phyloP scores from a whole-genome alignment of 2,329 filamentous ascomycete species.

The Pseudopyrenochaeta lycopersici region DNA sequence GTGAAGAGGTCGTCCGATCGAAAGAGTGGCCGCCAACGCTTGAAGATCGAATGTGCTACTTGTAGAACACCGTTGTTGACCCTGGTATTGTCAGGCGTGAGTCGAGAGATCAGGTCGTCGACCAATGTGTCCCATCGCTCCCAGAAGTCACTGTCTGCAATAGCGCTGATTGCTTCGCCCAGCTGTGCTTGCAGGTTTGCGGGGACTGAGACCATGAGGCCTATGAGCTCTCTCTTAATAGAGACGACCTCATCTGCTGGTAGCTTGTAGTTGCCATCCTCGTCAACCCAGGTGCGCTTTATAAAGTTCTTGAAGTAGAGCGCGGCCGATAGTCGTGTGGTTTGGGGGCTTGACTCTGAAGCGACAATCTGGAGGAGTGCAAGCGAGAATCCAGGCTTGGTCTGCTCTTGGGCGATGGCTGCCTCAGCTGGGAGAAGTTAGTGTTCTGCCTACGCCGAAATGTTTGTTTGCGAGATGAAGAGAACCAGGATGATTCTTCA shows the following conservation, averaged over 20 bases:
- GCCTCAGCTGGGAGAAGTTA: constrained; percentile 72
- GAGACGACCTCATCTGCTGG: constrained; percentile 81
- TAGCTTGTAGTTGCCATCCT: constrained; percentile 93
- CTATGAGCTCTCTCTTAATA: constrained; percentile 95
- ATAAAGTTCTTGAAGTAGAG: constrained; percentile 99
- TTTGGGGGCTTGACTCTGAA: constrained; percentile 73
- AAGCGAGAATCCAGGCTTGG: constrained; percentile 87
- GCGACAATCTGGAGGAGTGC: constrained; percentile 88
- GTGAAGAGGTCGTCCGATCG: constrained; percentile 90
- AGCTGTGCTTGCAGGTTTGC: constrained; percentile 89
- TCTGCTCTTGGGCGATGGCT: constrained; percentile 79
- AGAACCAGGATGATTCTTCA: not conserved
- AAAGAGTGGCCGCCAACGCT: constrained; percentile 93
- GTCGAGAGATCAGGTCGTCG: constrained; percentile 85
- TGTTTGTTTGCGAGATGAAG: not conserved
- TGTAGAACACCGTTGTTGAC: constrained; percentile 94
- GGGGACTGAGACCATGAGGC: constrained; percentile 93
- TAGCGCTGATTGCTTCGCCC: constrained; percentile 95
- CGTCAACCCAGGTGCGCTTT: constrained; percentile 91
- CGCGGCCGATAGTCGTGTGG: constrained; percentile 85
- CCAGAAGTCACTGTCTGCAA: constrained; percentile 98
- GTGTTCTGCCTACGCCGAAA: constrained; percentile 1
- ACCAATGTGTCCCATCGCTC: constrained; percentile 95
- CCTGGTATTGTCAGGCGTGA: constrained; percentile 81
- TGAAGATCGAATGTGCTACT: constrained; percentile 98